Conservation (phyloP, 176 grass and related monocot genomes). For the Alopecurus myosuroides region DNA sequence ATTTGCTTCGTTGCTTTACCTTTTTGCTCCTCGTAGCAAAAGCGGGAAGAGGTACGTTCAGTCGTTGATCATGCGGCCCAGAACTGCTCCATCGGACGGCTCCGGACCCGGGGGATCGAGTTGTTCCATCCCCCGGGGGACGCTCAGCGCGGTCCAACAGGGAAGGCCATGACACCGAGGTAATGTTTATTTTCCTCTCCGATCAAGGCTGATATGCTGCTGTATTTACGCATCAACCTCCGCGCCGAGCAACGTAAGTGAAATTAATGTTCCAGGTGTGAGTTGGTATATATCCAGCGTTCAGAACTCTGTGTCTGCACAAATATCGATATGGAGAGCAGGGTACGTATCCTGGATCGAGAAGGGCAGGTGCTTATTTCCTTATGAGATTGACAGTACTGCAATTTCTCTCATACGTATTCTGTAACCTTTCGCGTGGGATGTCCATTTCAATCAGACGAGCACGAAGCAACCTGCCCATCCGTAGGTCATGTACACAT, state of each 20-base stretch:
- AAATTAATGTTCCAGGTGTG: conserved; percentile 6
- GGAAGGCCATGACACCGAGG: conserved; percentile 28
- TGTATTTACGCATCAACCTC: background rate
- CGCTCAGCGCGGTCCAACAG: too few species aligned
- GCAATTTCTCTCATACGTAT: background rate
- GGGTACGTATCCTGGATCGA: too few species aligned
- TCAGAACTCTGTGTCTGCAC: background rate
- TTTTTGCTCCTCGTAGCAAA: too few species aligned
- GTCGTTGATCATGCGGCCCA: too few species aligned
- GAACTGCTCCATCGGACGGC: too few species aligned
- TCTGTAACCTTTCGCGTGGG: background rate
- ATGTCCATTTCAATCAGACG: background rate
- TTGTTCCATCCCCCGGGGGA: too few species aligned
- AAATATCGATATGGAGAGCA: too few species aligned
- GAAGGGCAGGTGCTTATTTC: background rate
- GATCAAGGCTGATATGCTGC: background rate
- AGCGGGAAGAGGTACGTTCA: too few species aligned
- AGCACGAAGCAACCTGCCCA: background rate
- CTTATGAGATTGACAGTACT: background rate
- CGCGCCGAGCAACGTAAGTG: background rate
- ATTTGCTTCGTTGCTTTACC: too few species aligned
- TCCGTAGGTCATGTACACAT: background rate
- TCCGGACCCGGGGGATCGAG: too few species aligned
- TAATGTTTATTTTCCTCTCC: background rate
- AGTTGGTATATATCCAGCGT: background rate